phyloP scores from a whole-genome alignment of 2,329 filamentous ascomycete species.

The Lachnellula subtilissima region DNA sequence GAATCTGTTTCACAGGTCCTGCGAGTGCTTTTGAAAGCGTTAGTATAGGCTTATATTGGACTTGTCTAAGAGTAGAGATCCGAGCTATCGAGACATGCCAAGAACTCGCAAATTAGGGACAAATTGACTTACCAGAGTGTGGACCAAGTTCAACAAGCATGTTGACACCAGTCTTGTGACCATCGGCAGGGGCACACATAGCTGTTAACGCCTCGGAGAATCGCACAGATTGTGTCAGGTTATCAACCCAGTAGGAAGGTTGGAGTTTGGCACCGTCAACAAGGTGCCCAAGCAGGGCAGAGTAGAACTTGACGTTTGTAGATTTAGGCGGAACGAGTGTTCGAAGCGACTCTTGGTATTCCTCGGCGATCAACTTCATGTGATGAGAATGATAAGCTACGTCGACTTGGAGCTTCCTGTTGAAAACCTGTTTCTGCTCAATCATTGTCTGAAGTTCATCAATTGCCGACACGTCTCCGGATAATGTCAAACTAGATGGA shows the following conservation, averaged over 20 bases:
- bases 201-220: constrained; percentile 37
- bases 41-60: too few relatives aligned
- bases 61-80: too few relatives aligned
- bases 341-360: constrained; percentile 9
- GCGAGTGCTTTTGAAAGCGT: constrained; percentile 18
- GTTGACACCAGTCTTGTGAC: constrained; percentile 18
- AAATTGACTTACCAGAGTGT: constrained; percentile 23
- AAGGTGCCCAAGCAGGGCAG: constrained; percentile 18
- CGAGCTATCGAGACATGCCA: too few relatives aligned
- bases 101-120: too few relatives aligned
- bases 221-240: constrained; percentile 40
- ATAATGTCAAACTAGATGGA: constrained; percentile 26
- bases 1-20: constrained; percentile 32
- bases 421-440: constrained; percentile 10
- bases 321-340: constrained; percentile 3
- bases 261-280: constrained; percentile 26
- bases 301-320: constrained; percentile 18
- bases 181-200: constrained; percentile 18
- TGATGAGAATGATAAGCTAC: constrained; percentile 29
- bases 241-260: constrained; percentile 42
- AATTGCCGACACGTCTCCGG: constrained; percentile 18
- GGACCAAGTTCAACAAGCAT: constrained; percentile 32
- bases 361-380: constrained; percentile 23
- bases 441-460: constrained; percentile 18
- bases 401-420: constrained; percentile 21